phyloP scores from a whole-genome alignment of 768 basidiomycete species.

The Lepiota brunneoincarnata region DNA sequence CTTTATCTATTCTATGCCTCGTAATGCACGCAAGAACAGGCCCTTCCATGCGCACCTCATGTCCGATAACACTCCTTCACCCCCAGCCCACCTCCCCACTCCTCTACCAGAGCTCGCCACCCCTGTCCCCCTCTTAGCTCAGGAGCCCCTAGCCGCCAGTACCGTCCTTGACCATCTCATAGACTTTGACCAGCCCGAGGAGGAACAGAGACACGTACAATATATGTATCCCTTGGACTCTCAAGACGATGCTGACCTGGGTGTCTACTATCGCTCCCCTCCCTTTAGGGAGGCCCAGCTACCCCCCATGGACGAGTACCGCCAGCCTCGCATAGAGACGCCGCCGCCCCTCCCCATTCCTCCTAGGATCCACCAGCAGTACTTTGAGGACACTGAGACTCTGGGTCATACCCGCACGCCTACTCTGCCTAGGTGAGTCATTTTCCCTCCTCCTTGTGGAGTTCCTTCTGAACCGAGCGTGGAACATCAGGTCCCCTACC shows the following conservation, averaged over 20 bases:
- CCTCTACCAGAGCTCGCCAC: constrained; percentile 22
- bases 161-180: constrained; percentile 15
- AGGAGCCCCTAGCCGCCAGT: constrained; percentile 4
- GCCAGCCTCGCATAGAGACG: constrained; percentile 5
- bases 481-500: not conserved
- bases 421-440: constrained; percentile 20
- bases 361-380: constrained; percentile 12
- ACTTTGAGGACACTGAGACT: not conserved
- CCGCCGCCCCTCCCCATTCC: constrained; percentile 24
- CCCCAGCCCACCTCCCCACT: constrained; percentile 24
- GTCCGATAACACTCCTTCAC: constrained; percentile 15
- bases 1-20: constrained; percentile 9
- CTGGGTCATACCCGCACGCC: constrained; percentile 17
- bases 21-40: constrained; percentile 14
- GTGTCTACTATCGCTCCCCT: constrained; percentile 21
- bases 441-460: constrained; percentile 9
- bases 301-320: constrained; percentile 8
- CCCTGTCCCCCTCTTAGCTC: not conserved
- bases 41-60: constrained; percentile 1
- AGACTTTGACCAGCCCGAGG: constrained; percentile 17
- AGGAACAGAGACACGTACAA: not conserved
- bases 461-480: constrained; percentile 4
- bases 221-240: not conserved
- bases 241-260: constrained; percentile 1
- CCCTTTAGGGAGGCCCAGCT: constrained; percentile 27